Percentiles rank a stretch among this genome's conserved stretches.
Evolutionary conservation across 1,284 basidiomycete genomes (phyloP).

Genomic region (Sporisorium scitamineum): DNA sequence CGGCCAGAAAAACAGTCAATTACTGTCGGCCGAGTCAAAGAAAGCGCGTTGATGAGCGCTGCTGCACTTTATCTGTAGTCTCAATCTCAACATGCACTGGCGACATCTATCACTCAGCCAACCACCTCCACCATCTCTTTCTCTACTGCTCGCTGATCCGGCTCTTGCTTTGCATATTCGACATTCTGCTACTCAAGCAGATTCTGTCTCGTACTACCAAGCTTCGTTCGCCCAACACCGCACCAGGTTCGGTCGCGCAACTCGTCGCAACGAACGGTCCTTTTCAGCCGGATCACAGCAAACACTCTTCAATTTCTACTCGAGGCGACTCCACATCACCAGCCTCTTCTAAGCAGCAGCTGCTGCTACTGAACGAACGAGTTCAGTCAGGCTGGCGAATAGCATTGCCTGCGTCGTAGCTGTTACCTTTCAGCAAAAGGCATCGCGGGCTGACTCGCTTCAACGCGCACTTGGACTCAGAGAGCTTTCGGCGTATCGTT

Average conservation of each 20-base stretch:
- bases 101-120: not conserved
- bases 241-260: too few species aligned
- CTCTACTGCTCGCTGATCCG: slow-evolving; percentile 8
- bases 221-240: not conserved
- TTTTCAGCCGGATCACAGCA: slow-evolving; percentile 17
- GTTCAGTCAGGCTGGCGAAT: too few species aligned
- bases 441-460: too few species aligned
- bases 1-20: not conserved
- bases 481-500: too few species aligned
- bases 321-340: not conserved
- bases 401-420: too few species aligned
- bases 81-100: slow-evolving; percentile 12
- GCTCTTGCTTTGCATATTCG: slow-evolving; percentile 1
- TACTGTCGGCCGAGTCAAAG: slow-evolving; percentile 43
- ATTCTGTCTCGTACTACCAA: not conserved
- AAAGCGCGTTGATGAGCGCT: slow-evolving; percentile 9
- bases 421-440: too few species aligned
- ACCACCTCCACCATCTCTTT: slow-evolving; percentile 7
- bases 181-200: not conserved
- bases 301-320: not conserved
- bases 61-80: not conserved
- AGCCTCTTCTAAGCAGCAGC: too few species aligned
- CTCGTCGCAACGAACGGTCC: not conserved
- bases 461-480: too few species aligned
- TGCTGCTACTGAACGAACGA: too few species aligned